Evolutionary conservation across 257 asterid genomes (phyloP).

Genomic region (Galeopsis tetrahit): DNA sequence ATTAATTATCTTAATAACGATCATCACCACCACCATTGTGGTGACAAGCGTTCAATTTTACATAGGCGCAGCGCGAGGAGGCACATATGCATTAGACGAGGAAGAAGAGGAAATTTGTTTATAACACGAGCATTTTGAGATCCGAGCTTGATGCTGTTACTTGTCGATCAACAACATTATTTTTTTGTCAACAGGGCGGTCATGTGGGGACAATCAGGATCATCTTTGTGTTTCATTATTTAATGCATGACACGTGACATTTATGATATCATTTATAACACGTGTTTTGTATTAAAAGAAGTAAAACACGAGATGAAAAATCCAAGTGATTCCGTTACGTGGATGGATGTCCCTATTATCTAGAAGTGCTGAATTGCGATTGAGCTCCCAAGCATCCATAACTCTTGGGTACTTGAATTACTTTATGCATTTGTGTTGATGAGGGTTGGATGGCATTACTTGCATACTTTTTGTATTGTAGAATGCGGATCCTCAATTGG

Average conservation of each 20-base stretch:
- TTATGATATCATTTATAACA: no score
- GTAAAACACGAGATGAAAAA: no score
- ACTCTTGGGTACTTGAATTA: background rate
- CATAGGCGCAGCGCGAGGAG: background rate
- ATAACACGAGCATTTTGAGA: background rate
- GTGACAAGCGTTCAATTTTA: background rate
- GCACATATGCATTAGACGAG: background rate
- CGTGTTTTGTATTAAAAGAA: no score
- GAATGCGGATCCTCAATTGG: background rate
- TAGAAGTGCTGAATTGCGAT: background rate
- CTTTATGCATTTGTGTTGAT: background rate
- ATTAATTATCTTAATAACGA: no score
- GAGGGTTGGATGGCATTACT: background rate
- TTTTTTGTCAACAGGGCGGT: background rate
- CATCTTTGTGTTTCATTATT: no score
- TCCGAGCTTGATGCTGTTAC: background rate
- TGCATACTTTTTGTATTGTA: background rate
- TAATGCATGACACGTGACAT: no score
- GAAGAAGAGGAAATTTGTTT: background rate
- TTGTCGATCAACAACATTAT: background rate
- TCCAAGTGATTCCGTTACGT: no score
- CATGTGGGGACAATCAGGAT: no score
- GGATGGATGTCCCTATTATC: no score
- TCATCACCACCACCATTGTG: background rate
- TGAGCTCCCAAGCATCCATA: background rate